A percentile compares a stretch with the other conserved stretches of the same genome.
phyloP scores from a whole-genome alignment of 2,329 filamentous ascomycete genomes.

The Paecilomyces dactylethromorphus region DNA sequence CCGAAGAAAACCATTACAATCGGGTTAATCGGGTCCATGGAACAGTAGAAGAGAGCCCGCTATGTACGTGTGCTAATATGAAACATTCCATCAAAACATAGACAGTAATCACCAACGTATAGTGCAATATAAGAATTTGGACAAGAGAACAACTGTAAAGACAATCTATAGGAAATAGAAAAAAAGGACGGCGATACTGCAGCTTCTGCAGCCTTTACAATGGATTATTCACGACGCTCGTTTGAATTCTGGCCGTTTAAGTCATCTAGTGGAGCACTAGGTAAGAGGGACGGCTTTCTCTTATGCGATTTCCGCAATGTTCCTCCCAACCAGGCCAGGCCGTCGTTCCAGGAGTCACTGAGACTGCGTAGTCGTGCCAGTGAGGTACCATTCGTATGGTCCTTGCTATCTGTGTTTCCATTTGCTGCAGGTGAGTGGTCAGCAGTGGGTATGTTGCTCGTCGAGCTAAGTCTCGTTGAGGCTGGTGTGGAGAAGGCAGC shows the following conservation, averaged over 20 bases:
- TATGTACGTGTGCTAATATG: not conserved
- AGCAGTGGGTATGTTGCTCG: not conserved
- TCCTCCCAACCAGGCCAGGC: constrained; percentile 29
- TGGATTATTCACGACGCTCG: not conserved
- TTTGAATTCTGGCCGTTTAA: not conserved
- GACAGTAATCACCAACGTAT: not conserved
- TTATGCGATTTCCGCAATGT: constrained; percentile 16
- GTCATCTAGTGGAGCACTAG: not conserved
- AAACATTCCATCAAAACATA: not conserved
- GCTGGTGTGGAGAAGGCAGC: constrained; percentile 5
- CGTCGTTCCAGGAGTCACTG: constrained; percentile 31
- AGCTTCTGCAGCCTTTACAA: not conserved
- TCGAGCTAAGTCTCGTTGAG: constrained; percentile 5
- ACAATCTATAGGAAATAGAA: not conserved
- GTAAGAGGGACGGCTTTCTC: not conserved
- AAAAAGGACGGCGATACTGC: not conserved
- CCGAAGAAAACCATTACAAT: too few relatives aligned
- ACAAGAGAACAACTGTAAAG: not conserved
- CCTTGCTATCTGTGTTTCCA: constrained; percentile 2
- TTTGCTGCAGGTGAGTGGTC: not conserved
- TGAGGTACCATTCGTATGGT: constrained; percentile 12
- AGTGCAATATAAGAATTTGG: not conserved
- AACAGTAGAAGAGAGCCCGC: not conserved
- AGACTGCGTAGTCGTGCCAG: constrained; percentile 26
- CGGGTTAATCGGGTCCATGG: not conserved